Evolutionary conservation across 176 grass and related monocot genomes (phyloP).

Genomic region (Tillandsia fasciculata): DNA sequence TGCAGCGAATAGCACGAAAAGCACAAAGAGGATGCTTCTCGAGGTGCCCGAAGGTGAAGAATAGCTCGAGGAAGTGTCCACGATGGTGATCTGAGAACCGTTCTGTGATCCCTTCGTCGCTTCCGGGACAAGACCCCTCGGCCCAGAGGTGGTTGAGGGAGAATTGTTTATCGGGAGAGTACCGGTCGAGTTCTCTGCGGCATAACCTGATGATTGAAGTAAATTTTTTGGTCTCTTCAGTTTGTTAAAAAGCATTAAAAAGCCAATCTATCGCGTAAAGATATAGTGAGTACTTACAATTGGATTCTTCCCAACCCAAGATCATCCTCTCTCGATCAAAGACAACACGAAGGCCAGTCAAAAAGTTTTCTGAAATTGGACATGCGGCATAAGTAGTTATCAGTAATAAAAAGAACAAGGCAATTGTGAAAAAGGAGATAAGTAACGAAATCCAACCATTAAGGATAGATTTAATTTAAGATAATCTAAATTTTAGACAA

Average conservation of each 20-base stretch:
- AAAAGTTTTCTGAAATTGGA: slow-evolving; percentile 71
- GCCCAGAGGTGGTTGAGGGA: slow-evolving; percentile 19
- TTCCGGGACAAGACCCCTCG: slow-evolving; percentile 36
- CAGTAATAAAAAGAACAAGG: too few species aligned
- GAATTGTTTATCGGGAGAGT: slow-evolving; percentile 34
- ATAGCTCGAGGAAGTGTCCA: slow-evolving; percentile 9
- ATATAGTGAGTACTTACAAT: slow-evolving; percentile 47
- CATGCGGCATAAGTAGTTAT: not conserved
- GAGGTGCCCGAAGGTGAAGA: slow-evolving; percentile 16
- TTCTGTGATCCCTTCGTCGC: slow-evolving; percentile 19
- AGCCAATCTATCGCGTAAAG: too few species aligned
- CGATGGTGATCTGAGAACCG: slow-evolving; percentile 19
- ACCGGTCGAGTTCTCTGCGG: slow-evolving; percentile 18
- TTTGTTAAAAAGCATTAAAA: not conserved
- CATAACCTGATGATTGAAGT: slow-evolving; percentile 32
- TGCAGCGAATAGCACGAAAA: slow-evolving; percentile 20
- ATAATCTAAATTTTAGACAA: too few species aligned
- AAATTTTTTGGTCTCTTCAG: not conserved
- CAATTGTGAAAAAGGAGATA: too few species aligned
- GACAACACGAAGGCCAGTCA: slow-evolving; percentile 68
- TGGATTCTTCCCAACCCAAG: slow-evolving; percentile 62
- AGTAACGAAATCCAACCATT: too few species aligned
- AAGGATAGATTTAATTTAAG: too few species aligned
- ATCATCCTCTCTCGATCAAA: slow-evolving; percentile 65
- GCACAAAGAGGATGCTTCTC: not conserved